A percentile compares a stretch with the other conserved stretches of the same genome.
Conservation (phyloP, 2,329 filamentous ascomycete species). For the Penicillium palitans region DNA sequence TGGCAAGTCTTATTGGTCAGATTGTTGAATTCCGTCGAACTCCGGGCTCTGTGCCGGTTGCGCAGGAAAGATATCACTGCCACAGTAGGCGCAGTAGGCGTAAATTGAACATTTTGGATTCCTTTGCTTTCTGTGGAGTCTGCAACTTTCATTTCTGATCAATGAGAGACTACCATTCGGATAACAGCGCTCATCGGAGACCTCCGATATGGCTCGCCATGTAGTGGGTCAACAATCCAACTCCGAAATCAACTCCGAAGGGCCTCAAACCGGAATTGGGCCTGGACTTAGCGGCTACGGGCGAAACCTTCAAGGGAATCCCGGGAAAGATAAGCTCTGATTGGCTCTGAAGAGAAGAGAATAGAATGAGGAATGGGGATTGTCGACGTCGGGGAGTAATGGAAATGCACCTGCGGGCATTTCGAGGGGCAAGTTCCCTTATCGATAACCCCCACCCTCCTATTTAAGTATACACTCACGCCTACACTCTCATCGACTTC, state of each 20-base stretch:
- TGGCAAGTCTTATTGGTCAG: not conserved
- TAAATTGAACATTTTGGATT: not conserved
- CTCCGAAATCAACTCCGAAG: slow-evolving; percentile 6
- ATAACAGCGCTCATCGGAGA: slow-evolving; percentile 23
- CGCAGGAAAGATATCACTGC: not conserved
- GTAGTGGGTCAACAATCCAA: slow-evolving; percentile 13
- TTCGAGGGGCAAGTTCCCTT: not conserved
- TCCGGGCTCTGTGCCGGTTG: not conserved
- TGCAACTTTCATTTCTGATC: not conserved
- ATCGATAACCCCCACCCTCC: slow-evolving; percentile 15
- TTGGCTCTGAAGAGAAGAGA: not conserved
- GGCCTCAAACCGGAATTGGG: not conserved
- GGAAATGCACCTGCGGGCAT: not conserved
- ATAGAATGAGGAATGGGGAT: not conserved
- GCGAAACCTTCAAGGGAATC: not conserved
- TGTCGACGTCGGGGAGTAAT: not conserved
- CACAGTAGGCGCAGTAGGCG: not conserved
- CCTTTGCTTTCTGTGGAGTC: not conserved
- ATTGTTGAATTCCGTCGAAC: not conserved
- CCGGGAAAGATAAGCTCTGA: not conserved
- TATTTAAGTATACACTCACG: slow-evolving; percentile 9
- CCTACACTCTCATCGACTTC: not conserved
- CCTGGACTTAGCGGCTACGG: not conserved
- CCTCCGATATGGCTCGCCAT: slow-evolving; percentile 14
- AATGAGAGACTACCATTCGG: slow-evolving; percentile 2